A percentile compares a stretch with the other conserved stretches of the same genome.
phyloP scores from a whole-genome alignment of 441 rosid genomes.

The Eruca vesicaria region DNA sequence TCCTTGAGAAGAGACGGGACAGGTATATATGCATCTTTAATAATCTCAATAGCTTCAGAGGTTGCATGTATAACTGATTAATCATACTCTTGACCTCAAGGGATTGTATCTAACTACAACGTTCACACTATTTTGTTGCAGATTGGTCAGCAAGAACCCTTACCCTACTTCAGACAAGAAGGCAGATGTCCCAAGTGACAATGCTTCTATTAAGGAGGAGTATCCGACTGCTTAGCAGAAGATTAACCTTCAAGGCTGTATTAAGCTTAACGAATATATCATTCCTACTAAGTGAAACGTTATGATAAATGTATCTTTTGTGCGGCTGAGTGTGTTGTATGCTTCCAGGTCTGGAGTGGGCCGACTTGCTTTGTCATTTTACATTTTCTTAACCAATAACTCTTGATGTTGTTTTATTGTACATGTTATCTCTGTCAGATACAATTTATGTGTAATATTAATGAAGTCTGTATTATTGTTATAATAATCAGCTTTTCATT shows the following conservation, averaged over 20 bases:
- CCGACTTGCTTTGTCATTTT: slow-evolving; percentile 1
- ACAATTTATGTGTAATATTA: slow-evolving; percentile 6
- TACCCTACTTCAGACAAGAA: slow-evolving; percentile 49
- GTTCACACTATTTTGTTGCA: slow-evolving; percentile 24
- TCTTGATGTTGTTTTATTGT: slow-evolving; percentile 1
- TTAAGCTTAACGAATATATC: background rate
- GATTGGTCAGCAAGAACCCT: slow-evolving; percentile 77
- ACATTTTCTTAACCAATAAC: background rate
- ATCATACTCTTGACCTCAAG: too few species aligned
- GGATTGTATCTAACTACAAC: slow-evolving; percentile 8
- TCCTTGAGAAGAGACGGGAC: slow-evolving; percentile 90
- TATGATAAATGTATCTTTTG: slow-evolving; percentile 3
- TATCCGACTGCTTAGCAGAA: slow-evolving; percentile 28
- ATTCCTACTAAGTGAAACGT: background rate
- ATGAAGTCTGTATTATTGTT: background rate
- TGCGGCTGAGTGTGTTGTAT: slow-evolving; percentile 16
- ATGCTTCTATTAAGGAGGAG: slow-evolving; percentile 38
- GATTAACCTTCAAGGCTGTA: slow-evolving; percentile 1
- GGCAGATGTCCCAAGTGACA: slow-evolving; percentile 38
- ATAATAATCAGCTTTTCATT: too few species aligned
- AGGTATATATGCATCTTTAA: slow-evolving; percentile 68
- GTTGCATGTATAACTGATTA: too few species aligned
- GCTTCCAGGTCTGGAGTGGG: background rate
- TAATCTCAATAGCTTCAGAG: background rate
- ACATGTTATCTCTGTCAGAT: background rate